Evolutionary conservation across 2,329 filamentous ascomycete species (phyloP).

Genomic region (Epichloe sp.): DNA sequence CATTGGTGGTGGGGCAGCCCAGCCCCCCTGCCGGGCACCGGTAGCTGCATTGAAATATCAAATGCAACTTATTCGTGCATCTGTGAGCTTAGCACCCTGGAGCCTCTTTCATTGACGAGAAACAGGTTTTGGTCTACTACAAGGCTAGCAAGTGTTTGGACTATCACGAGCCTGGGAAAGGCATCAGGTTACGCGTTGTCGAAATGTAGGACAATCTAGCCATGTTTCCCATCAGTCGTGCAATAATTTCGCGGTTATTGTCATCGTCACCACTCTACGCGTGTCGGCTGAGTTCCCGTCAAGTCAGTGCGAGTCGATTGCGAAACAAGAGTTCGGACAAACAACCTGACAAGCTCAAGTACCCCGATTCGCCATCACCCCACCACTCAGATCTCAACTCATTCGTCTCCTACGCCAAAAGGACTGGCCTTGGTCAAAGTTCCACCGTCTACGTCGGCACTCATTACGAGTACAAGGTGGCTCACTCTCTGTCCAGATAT

Average conservation of each 20-base stretch:
- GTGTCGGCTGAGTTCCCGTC: background rate
- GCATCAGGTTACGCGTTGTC: background rate
- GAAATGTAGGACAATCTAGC: background rate
- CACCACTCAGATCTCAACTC: constrained; percentile 51
- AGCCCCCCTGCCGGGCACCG: no score
- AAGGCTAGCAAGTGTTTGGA: no score
- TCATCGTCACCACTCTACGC: background rate
- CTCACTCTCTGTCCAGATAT: constrained; percentile 39
- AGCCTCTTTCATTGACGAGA: background rate
- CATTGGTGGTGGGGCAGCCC: background rate
- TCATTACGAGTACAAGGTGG: constrained; percentile 61
- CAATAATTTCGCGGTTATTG: background rate
- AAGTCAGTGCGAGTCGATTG: background rate
- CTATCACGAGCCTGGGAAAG: no score
- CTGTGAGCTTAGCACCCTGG: background rate
- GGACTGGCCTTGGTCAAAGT: constrained; percentile 37
- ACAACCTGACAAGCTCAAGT: constrained; percentile 13
- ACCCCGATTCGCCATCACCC: constrained; percentile 31
- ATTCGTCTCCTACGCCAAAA: constrained; percentile 51
- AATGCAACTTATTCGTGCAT: background rate
- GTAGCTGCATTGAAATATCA: background rate
- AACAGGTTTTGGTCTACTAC: no score
- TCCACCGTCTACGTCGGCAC: constrained; percentile 59
- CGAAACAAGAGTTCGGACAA: background rate
- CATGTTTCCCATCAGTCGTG: background rate